phyloP scores from a whole-genome alignment of 106 monocot species.

The Xerophyta viscosa region DNA sequence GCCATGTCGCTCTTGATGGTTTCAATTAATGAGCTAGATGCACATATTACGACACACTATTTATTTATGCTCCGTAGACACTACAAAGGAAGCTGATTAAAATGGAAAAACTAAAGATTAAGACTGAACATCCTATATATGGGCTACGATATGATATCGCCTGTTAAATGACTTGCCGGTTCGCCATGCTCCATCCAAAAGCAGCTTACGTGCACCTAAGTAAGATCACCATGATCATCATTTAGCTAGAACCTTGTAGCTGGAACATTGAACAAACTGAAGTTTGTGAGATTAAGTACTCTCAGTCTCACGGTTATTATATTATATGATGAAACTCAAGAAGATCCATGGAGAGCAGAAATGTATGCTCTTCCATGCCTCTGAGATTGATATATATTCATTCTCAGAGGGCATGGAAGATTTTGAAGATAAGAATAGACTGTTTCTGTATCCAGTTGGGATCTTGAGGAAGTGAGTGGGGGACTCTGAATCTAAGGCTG shows the following conservation, averaged over 20 bases:
- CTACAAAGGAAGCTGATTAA: too few relatives aligned
- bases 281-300: too few relatives aligned
- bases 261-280: background rate
- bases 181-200: background rate
- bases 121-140: background rate
- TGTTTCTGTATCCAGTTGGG: too few relatives aligned
- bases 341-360: background rate
- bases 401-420: background rate
- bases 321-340: too few relatives aligned
- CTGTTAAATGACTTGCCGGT: background rate
- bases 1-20: too few relatives aligned
- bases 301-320: too few relatives aligned
- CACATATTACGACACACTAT: too few relatives aligned
- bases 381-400: background rate
- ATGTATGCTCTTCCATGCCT: constrained; percentile 1
- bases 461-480: background rate
- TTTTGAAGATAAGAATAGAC: background rate
- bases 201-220: background rate
- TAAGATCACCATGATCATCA: too few relatives aligned
- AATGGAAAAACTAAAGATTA: too few relatives aligned
- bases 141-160: background rate
- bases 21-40: too few relatives aligned
- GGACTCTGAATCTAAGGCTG: background rate
- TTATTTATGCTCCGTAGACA: too few relatives aligned
- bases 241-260: background rate